Evolutionary conservation across 176 grass and related monocot genomes (phyloP).

Genomic region (Dactylis glomerata): DNA sequence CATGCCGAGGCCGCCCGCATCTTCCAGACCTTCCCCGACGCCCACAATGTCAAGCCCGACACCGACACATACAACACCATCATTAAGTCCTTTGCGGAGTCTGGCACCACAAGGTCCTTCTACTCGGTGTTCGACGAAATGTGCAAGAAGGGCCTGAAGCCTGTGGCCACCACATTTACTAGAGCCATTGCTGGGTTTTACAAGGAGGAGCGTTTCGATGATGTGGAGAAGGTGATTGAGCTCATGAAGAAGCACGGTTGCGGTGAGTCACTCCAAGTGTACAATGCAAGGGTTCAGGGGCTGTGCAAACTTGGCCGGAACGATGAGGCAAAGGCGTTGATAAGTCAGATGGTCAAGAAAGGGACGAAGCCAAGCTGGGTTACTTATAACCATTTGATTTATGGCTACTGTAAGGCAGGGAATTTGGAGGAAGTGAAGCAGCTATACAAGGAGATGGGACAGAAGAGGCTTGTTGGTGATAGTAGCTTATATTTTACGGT

Average conservation of each 20-base stretch:
- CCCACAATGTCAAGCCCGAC: constrained; percentile 51
- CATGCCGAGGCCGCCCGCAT: constrained; percentile 58
- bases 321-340: constrained; percentile 52
- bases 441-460: constrained; percentile 71
- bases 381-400: constrained; percentile 70
- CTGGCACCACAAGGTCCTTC: constrained; percentile 68
- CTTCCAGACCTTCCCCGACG: constrained; percentile 69
- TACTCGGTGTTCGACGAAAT: constrained; percentile 87
- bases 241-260: constrained; percentile 79
- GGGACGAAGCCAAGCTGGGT: constrained; percentile 66
- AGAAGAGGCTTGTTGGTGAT: constrained; percentile 38
- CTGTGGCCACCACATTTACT: constrained; percentile 58
- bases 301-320: constrained; percentile 73
- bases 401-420: constrained; percentile 65
- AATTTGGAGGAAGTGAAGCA: constrained; percentile 74
- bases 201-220: constrained; percentile 76
- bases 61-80: constrained; percentile 66
- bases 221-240: constrained; percentile 61
- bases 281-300: constrained; percentile 75
- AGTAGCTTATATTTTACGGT: constrained; percentile 47
- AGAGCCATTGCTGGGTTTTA: constrained; percentile 70
- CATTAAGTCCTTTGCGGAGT: constrained; percentile 79
- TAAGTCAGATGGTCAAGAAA: constrained; percentile 60
- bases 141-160: constrained; percentile 53
- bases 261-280: constrained; percentile 38